A percentile compares a stretch with the other conserved stretches of the same genome.
Evolutionary conservation across 2,329 filamentous ascomycete genomes (phyloP).

Genomic region (Phoma sp.): DNA sequence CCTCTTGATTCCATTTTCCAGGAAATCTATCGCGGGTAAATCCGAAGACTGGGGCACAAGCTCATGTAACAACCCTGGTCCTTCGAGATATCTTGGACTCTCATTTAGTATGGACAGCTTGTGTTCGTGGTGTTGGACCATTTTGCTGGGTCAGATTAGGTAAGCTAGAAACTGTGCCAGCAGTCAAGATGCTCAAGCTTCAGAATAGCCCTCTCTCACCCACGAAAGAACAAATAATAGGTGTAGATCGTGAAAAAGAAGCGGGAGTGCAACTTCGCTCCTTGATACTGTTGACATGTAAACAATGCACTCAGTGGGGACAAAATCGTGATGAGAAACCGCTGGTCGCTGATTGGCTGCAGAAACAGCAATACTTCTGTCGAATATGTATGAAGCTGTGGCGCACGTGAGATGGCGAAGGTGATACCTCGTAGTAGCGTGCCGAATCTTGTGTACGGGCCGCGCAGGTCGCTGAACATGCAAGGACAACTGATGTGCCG

Average conservation of each 20-base stretch:
- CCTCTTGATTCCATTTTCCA: constrained; percentile 55
- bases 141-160: constrained; percentile 28
- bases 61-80: constrained; percentile 65
- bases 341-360: constrained; percentile 40
- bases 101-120: constrained; percentile 60
- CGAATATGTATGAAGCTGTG: constrained; percentile 22
- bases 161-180: constrained; percentile 4
- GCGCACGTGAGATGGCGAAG: constrained; percentile 32
- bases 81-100: constrained; percentile 58
- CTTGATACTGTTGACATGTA: constrained; percentile 9
- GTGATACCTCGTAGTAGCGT: constrained; percentile 16
- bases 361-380: constrained; percentile 20
- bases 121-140: constrained; percentile 28
- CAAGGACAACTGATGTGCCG: constrained; percentile 4
- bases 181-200: constrained; percentile 6
- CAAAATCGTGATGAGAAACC: constrained; percentile 43
- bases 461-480: constrained; percentile 11
- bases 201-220: background rate
- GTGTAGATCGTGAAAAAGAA: background rate
- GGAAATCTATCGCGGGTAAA: constrained; percentile 67
- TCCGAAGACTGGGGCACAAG: constrained; percentile 60
- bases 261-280: background rate
- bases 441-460: constrained; percentile 10
- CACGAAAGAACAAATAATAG: background rate
- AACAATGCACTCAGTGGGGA: constrained; percentile 7